Evolutionary conservation across 2,329 filamentous ascomycete species (phyloP), one percentile per base, ranked within the genome.

Genomic region (Plectosphaerella plurivora): DNA sequence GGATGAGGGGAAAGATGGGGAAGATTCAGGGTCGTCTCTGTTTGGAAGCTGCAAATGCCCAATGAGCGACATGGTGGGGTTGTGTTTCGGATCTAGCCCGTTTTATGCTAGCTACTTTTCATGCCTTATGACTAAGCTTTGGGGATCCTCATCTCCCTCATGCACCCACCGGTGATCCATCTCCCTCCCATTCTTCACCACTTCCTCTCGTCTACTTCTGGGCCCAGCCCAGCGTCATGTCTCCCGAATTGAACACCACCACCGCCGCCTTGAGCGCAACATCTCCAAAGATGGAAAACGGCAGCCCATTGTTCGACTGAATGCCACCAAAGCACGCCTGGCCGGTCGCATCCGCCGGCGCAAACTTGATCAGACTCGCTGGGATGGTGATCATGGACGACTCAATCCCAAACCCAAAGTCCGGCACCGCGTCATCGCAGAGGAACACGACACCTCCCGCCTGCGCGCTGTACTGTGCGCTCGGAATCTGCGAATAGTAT

Each of bases 221-320:
- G 36, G 74, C 76, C 53, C 74, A 72, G 16, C 76, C 76, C 25
- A 82, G 63, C 46, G 28, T 35, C 16, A 33, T 35, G 18, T 39
- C 10, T 10, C 36, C 33, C 18, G 36, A 18, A n/a, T 91, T 86
- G 66, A 90, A 91, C 47, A 90, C 82, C 28, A 87, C 83, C 64
- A 88, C 91, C 57, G 88, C 75, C 51, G 81, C 81, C 81, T 94
- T 94, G 59, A 94, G 77, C 73, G 91, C 89, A 52, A 88, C 76
- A 55, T 92, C 88, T 10, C 90, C 90, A 52, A 92, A 81, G 63
- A 95, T 90, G 52, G 78, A 82, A 57, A 86, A 76, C 2, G 65
- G 62, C 48, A 74, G 60, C 22, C 62, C 63, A 15, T 68, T 69
- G 44, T 74, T 68, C 35, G 71, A 76, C 74, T 94, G 90, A 57